Evolutionary conservation across 768 basidiomycete species (phyloP), one percentile per base, ranked within the genome.

Genomic region (Termitomyces sp.): DNA sequence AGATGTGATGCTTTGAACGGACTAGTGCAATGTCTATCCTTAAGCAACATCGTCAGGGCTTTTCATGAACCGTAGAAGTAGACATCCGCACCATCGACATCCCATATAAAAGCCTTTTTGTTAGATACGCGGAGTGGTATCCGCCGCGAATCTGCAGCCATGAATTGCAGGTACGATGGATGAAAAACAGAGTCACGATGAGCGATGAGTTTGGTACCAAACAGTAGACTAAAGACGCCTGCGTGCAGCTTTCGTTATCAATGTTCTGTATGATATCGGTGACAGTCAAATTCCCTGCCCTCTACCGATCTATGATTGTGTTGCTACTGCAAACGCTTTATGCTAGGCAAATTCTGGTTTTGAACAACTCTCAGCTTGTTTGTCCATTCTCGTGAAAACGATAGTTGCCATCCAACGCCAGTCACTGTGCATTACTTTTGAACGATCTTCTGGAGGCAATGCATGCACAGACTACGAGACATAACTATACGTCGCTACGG

Each of bases 61-160:
- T 60, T 58, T 52, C 28, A 46, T n/a, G 55, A 55, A 13, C 5
- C 55, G 40, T 55, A 51, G 42, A 52, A 57, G 57, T 24, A 6
- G 52, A 40, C 46, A 61, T 39, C 65, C 56, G 57, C 66, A 92
- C 94, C 90, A 67, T 94, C 84, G 49, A 92, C 83, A 70, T 92
- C 86, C 94, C 94, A 97, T n/a, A 96, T 83, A 66, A 89, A 94
- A 0, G 87, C 93, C 60, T 81, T 87, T 57, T 89, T 82, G 67
- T 94, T 91, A 13, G 92, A 85, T 33, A 96, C 79, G 58, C 88
- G 84, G 7, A 96, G 76, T 24, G 78, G 78, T 65, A 94, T 84
- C 42, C 72, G 78, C 61, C 71, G 72, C 53, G 65, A 62, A 36
- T 61, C 59, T 51, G 67, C 61, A 48, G 60, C 61, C 66, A 69